Evolutionary conservation across 2,329 filamentous ascomycete species (phyloP).

Genomic region (Cladosporium sp.): DNA sequence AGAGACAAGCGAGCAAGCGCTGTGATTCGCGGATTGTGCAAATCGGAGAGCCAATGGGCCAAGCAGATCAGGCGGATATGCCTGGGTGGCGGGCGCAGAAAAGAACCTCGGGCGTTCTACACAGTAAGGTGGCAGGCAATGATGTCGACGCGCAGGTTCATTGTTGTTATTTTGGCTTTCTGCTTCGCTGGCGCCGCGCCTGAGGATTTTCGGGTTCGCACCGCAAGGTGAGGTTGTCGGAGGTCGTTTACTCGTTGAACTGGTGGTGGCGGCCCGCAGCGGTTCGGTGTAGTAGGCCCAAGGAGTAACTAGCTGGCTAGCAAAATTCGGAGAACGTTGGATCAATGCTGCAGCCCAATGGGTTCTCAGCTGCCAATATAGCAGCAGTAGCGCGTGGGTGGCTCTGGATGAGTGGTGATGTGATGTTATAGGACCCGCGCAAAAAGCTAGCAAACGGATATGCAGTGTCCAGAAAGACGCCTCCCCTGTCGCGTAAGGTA

Average conservation of each 20-base stretch:
- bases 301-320: background rate
- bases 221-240: background rate
- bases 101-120: background rate
- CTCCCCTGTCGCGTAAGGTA: background rate
- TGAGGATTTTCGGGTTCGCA: constrained; percentile 4
- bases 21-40: constrained; percentile 2
- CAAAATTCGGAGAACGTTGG: no score
- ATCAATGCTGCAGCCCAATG: constrained; percentile 6
- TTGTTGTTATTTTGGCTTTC: background rate
- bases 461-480: constrained; percentile 5
- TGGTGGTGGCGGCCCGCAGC: background rate
- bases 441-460: background rate
- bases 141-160: constrained; percentile 9
- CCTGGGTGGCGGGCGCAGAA: constrained; percentile 7
- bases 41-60: constrained; percentile 6
- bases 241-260: no score
- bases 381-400: background rate
- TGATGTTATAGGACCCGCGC: background rate
- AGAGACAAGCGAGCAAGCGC: background rate
- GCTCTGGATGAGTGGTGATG: background rate
- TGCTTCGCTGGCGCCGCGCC: constrained; percentile 12
- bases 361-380: constrained; percentile 4
- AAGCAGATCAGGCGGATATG: background rate
- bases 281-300: background rate
- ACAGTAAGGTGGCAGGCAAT: constrained; percentile 1